A percentile compares a stretch with the other conserved stretches of the same genome.
Evolutionary conservation across 2,329 filamentous ascomycete genomes (phyloP).

Genomic region (Grosmannia penicillata): DNA sequence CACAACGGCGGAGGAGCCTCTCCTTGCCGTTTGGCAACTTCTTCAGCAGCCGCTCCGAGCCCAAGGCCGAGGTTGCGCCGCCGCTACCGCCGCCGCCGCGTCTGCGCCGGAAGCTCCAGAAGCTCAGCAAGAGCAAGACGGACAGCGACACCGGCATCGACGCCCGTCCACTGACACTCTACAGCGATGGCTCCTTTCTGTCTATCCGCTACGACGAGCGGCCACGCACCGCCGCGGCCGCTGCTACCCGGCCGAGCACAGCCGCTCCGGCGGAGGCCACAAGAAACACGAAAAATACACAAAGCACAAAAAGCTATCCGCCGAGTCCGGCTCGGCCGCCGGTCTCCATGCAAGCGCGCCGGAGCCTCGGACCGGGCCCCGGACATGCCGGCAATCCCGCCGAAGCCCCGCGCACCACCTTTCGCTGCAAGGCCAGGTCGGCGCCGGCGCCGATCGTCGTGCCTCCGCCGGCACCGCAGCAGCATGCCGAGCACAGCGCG

Average conservation of each 20-base stretch:
- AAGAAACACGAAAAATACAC: background rate
- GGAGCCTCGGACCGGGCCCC: too few species aligned
- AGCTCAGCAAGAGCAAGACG: slow-evolving; percentile 12
- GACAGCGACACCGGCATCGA: slow-evolving; percentile 4
- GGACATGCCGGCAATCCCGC: background rate
- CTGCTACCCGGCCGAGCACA: background rate
- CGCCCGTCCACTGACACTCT: slow-evolving; percentile 2
- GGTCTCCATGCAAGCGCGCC: too few species aligned
- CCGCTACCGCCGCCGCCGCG: too few species aligned
- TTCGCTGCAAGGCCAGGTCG: background rate
- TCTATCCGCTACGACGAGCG: slow-evolving; percentile 2
- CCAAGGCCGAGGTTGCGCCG: too few species aligned
- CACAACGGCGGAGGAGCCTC: slow-evolving; percentile 10
- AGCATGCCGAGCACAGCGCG: slow-evolving; percentile 4
- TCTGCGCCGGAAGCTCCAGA: slow-evolving; percentile 20
- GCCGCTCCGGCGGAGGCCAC: background rate
- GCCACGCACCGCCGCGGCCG: background rate
- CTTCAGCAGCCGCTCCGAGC: slow-evolving; percentile 6
- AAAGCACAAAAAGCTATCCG: background rate
- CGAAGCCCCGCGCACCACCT: background rate
- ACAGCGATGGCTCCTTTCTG: slow-evolving; percentile 1
- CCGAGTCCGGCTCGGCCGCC: too few species aligned
- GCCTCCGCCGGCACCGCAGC: background rate
- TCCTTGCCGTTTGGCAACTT: slow-evolving; percentile 4
- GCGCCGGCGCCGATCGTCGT: background rate